Conservation (phyloP, 2,329 filamentous ascomycete species). For the Aureobasidium uvarum region DNA sequence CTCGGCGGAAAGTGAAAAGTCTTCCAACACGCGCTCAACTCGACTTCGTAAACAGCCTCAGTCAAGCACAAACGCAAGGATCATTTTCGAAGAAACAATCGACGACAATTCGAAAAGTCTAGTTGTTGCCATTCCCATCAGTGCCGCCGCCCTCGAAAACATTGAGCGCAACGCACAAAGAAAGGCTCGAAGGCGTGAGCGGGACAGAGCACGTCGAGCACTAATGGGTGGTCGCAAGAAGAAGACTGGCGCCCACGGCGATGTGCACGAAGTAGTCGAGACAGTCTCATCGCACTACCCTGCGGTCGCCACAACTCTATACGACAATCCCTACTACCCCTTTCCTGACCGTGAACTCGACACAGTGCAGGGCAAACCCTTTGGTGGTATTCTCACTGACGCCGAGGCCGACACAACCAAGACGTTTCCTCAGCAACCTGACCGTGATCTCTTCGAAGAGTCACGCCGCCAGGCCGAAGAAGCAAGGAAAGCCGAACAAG, state of each 20-base stretch:
- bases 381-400: slow-evolving; percentile 88
- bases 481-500: slow-evolving; percentile 73
- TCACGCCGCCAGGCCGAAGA: slow-evolving; percentile 89
- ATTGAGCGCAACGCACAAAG: slow-evolving; percentile 50
- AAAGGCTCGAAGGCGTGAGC: slow-evolving; percentile 50
- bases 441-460: slow-evolving; percentile 83
- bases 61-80: slow-evolving; percentile 45
- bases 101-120: slow-evolving; percentile 46
- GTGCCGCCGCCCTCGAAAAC: slow-evolving; percentile 38
- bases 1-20: slow-evolving; percentile 33
- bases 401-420: slow-evolving; percentile 86
- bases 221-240: slow-evolving; percentile 28
- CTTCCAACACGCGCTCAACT: slow-evolving; percentile 36
- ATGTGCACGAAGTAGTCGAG: slow-evolving; percentile 37
- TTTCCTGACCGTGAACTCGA: slow-evolving; percentile 88
- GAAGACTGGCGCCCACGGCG: slow-evolving; percentile 40
- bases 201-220: slow-evolving; percentile 42
- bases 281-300: slow-evolving; percentile 53
- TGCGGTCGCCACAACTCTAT: slow-evolving; percentile 60
- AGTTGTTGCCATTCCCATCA: slow-evolving; percentile 51
- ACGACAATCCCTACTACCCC: slow-evolving; percentile 78
- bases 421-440: slow-evolving; percentile 75
- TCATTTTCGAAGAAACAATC: slow-evolving; percentile 34
- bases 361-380: slow-evolving; percentile 87
- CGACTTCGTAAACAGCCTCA: slow-evolving; percentile 57